These are phyloP conservation scores for Bromus sterilis DNA, from an alignment of 176 grass and related monocot species.

Conservation along the genomic window DNA sequence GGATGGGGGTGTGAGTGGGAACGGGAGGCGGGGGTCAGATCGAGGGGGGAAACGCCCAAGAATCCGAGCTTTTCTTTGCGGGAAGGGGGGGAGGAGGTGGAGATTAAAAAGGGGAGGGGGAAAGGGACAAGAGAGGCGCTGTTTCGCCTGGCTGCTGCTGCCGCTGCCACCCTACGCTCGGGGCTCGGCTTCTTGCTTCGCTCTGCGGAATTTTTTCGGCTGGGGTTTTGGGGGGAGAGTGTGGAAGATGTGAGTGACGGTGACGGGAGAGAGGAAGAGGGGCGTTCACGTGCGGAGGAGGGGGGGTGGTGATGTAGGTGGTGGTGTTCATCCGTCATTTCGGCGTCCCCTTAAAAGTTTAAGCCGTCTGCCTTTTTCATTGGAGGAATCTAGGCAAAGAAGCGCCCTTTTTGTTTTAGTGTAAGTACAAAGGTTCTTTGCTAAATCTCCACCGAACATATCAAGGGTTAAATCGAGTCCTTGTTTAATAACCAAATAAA, in stretches of 20 bases:
- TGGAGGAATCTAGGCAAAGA: background rate
- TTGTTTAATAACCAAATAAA: too few species aligned
- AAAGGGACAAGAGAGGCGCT: slow-evolving; percentile 27
- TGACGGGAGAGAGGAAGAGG: background rate
- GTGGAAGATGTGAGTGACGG: background rate
- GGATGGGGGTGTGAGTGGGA: slow-evolving; percentile 16
- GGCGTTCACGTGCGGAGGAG: slow-evolving; percentile 22
- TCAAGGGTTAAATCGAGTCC: background rate
- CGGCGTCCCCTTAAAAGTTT: background rate
- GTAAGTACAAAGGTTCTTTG: too few species aligned
- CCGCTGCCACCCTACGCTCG: background rate
- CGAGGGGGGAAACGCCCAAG: slow-evolving; percentile 32
- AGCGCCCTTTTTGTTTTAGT: background rate
- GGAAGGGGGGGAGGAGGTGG: background rate
- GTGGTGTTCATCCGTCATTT: slow-evolving; percentile 13
- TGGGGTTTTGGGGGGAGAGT: slow-evolving; percentile 18
- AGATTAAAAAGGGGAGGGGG: slow-evolving; percentile 20
- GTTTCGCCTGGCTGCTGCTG: slow-evolving; percentile 11
- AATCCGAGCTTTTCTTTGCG: slow-evolving; percentile 36
- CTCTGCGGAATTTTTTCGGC: background rate
- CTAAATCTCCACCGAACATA: background rate
- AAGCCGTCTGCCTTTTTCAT: background rate
- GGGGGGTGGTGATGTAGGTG: slow-evolving; percentile 8
- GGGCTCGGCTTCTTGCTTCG: slow-evolving; percentile 1
- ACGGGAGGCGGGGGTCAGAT: slow-evolving; percentile 34